Evolutionary conservation across 2,329 filamentous ascomycete genomes (phyloP).

Genomic region (Leptographium galeiforme): DNA sequence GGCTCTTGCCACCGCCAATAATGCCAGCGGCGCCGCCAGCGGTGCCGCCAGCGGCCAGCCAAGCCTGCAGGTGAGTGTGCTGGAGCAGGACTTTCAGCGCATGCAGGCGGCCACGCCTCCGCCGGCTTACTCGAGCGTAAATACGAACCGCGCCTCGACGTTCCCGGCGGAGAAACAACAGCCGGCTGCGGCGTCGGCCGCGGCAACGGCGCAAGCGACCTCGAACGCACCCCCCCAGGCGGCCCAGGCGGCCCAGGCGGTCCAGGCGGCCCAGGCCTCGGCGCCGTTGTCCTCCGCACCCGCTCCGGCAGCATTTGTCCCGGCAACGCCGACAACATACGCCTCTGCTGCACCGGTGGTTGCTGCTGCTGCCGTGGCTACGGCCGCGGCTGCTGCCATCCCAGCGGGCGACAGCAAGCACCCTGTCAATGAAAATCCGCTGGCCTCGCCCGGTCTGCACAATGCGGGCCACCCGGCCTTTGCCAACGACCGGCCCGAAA

Average conservation of each 20-base stretch:
- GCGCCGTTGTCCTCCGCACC: background rate
- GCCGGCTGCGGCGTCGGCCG: conserved; percentile 1
- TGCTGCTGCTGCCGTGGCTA: background rate
- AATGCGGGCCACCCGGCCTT: conserved; percentile 73
- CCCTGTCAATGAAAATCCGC: conserved; percentile 13
- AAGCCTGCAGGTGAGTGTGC: conserved; percentile 48
- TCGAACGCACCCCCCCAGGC: no score
- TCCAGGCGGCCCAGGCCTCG: conserved; percentile 13
- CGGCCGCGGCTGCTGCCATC: background rate
- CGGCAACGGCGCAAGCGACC: no score
- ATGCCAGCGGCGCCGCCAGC: conserved; percentile 17
- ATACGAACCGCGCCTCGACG: conserved; percentile 41
- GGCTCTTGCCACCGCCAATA: conserved; percentile 19
- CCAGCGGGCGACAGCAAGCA: conserved; percentile 11
- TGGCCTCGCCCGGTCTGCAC: conserved; percentile 33
- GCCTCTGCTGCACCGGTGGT: background rate
- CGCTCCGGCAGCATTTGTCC: background rate
- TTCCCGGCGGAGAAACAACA: conserved; percentile 71
- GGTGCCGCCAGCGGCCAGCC: conserved; percentile 14
- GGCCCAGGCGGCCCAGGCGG: no score
- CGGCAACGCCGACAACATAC: background rate
- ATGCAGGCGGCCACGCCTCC: conserved; percentile 76
- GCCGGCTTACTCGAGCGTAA: conserved; percentile 85
- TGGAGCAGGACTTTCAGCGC: conserved; percentile 77
- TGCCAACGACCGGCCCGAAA: conserved; percentile 60